phyloP scores from a whole-genome alignment of 179 eudicot species.

The Sideroxylon spinosum region DNA sequence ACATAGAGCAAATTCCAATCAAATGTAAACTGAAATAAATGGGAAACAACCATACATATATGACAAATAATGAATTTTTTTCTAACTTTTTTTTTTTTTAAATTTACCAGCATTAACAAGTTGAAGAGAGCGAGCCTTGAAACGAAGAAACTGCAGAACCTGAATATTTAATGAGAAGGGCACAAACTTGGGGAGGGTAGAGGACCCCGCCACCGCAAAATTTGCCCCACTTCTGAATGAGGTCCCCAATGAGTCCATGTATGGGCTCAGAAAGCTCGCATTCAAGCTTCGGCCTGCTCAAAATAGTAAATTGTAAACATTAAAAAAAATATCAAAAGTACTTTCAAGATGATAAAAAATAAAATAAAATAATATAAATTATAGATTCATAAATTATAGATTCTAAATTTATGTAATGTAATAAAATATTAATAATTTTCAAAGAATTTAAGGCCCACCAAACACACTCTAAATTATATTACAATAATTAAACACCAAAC shows the following conservation, averaged over 20 bases:
- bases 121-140: constrained; percentile 64
- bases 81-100: too few relatives aligned
- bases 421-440: too few relatives aligned
- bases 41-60: background rate
- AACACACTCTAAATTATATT: too few relatives aligned
- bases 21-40: background rate
- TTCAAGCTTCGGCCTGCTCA: constrained; percentile 55
- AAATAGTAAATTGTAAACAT: background rate
- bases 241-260: constrained; percentile 70
- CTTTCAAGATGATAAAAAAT: background rate
- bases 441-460: too few relatives aligned
- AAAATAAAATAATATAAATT: too few relatives aligned
- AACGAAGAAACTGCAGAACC: constrained; percentile 74
- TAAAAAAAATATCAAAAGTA: too few relatives aligned
- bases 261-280: constrained; percentile 56
- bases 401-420: too few relatives aligned
- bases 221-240: constrained; percentile 71
- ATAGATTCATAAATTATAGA: too few relatives aligned
- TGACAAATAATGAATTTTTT: too few relatives aligned
- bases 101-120: constrained; percentile 56
- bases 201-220: constrained; percentile 80
- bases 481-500: too few relatives aligned
- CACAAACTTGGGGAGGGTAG: constrained; percentile 56
- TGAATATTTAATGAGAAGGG: constrained; percentile 74
- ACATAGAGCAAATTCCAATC: background rate